These are phyloP conservation scores for Clarireedia sp. DNA, from an alignment of 2,329 filamentous ascomycete genomes.

Conservation along the genomic window DNA sequence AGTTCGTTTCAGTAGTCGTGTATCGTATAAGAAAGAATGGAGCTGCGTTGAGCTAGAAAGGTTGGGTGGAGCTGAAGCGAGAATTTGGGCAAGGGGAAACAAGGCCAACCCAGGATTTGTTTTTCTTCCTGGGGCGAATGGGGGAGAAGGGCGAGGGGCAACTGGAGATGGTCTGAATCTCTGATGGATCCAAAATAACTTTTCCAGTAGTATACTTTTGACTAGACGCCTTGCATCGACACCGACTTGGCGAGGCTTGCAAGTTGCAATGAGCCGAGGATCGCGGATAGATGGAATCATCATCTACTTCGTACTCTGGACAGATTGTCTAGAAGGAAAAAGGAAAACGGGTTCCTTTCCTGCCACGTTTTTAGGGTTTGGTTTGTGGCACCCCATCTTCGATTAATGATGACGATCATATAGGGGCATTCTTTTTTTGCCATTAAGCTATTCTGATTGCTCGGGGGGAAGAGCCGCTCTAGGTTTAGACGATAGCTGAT, in stretches of 20 bases:
- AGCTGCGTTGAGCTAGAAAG: neutral
- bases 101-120: neutral
- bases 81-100: neutral
- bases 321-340: neutral
- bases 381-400: slow-evolving; percentile 4
- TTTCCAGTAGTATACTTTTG: no score
- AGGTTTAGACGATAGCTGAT: no score
- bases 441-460: no score
- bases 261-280: no score
- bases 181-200: no score
- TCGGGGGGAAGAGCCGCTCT: no score
- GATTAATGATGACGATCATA: slow-evolving; percentile 4
- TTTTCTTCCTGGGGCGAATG: no score
- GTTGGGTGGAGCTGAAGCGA: neutral
- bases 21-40: neutral
- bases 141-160: no score
- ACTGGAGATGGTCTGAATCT: no score
- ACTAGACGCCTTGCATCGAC: no score
- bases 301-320: neutral
- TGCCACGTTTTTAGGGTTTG: slow-evolving; percentile 4
- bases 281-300: neutral
- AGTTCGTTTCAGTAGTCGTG: neutral
- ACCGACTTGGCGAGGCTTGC: no score
- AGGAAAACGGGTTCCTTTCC: neutral
- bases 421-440: neutral